Conservation (phyloP, 2,329 filamentous ascomycete genomes). For the Karstenula rhodostoma region DNA sequence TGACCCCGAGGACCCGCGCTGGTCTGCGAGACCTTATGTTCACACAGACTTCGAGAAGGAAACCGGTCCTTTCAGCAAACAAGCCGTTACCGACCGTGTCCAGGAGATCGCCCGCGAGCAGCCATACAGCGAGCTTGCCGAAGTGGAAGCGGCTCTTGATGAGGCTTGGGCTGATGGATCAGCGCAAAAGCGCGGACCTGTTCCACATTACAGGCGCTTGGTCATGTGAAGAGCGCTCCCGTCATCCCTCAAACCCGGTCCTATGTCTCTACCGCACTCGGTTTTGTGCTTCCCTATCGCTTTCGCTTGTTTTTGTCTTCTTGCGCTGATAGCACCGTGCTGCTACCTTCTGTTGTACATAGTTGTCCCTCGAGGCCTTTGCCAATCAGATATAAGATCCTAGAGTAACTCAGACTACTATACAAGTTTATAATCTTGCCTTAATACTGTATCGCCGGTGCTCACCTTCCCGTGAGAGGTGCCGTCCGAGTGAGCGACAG, state of each 20-base stretch:
- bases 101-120: constrained; percentile 29
- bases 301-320: not conserved
- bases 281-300: not conserved
- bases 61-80: constrained; percentile 26
- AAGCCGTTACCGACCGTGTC: constrained; percentile 21
- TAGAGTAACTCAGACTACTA: too few species aligned
- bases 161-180: constrained; percentile 24
- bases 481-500: not conserved
- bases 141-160: constrained; percentile 30
- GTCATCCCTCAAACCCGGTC: not conserved
- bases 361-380: not conserved
- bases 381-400: not conserved
- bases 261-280: not conserved
- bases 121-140: constrained; percentile 31
- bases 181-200: constrained; percentile 14
- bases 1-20: constrained; percentile 32
- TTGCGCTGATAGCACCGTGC: not conserved
- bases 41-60: constrained; percentile 21
- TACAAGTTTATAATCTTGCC: too few species aligned
- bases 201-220: constrained; percentile 19
- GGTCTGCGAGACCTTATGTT: constrained; percentile 27
- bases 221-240: constrained; percentile 6
- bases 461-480: not conserved
- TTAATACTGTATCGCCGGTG: too few species aligned
- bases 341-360: not conserved